These are phyloP conservation scores for Pisolithus marmoratus DNA, from an alignment of 768 basidiomycete species.

Conservation along the genomic window DNA sequence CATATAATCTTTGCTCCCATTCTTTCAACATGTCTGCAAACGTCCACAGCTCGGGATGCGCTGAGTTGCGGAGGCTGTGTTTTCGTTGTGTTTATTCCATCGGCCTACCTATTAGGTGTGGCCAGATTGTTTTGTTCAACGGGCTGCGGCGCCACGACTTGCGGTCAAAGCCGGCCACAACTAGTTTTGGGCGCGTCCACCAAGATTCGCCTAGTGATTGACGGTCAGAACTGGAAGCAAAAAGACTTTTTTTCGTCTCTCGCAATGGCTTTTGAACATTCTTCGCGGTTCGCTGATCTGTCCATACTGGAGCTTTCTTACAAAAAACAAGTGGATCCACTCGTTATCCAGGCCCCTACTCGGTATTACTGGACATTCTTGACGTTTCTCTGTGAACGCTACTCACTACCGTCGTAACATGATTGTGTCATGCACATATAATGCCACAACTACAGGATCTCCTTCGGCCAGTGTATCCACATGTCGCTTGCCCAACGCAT, in stretches of 20 bases:
- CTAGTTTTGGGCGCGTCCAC: conserved; percentile 2
- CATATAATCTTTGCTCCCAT: not conserved
- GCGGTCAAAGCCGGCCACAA: conserved; percentile 13
- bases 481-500: conserved; percentile 4
- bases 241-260: not conserved
- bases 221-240: conserved; percentile 4
- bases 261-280: not conserved
- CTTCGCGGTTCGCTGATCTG: conserved; percentile 4
- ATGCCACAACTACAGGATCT: not conserved
- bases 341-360: not conserved
- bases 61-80: not conserved
- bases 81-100: not conserved
- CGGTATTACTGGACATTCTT: conserved; percentile 9
- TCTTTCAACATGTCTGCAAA: not conserved
- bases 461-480: conserved; percentile 1
- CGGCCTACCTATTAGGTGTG: not conserved
- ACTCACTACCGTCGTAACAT: conserved; percentile 3
- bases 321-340: conserved; percentile 1
- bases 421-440: not conserved
- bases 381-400: conserved; percentile 4
- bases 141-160: conserved; percentile 6
- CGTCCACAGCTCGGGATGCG: not conserved
- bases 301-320: conserved; percentile 1
- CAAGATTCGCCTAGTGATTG: conserved; percentile 4
- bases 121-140: conserved; percentile 16